Evolutionary conservation across 179 eudicot genomes (phyloP).

Genomic region (Pouteria campechiana): DNA sequence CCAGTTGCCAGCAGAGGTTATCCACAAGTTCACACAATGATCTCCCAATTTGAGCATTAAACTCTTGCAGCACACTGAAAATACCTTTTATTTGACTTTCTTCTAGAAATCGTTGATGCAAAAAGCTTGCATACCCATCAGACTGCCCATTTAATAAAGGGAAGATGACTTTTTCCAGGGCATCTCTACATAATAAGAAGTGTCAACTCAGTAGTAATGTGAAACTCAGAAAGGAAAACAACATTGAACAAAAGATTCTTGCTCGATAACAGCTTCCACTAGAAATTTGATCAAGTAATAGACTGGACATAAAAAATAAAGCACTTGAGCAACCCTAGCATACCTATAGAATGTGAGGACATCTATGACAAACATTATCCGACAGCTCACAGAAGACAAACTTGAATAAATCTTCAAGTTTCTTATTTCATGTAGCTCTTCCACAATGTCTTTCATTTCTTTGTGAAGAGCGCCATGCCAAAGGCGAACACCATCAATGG

Average conservation of each 20-base stretch:
- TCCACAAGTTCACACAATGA: constrained; percentile 32
- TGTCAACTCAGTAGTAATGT: constrained; percentile 1
- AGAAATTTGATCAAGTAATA: constrained; percentile 4
- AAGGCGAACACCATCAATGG: constrained; percentile 38
- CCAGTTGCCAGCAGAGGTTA: constrained; percentile 43
- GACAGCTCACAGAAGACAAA: constrained; percentile 30
- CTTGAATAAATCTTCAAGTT: constrained; percentile 26
- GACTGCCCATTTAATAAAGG: constrained; percentile 32
- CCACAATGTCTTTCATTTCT: constrained; percentile 41
- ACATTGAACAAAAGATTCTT: background rate
- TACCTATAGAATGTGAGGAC: constrained; percentile 73
- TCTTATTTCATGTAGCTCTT: constrained; percentile 37
- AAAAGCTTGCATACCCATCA: constrained; percentile 13
- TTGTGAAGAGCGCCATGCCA: constrained; percentile 65
- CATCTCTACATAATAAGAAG: constrained; percentile 41
- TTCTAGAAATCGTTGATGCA: constrained; percentile 23
- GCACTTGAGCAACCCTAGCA: background rate
- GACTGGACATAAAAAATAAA: background rate
- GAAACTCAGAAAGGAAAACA: background rate
- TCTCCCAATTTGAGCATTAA: constrained; percentile 20
- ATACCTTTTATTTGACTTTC: constrained; percentile 52
- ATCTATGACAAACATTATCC: constrained; percentile 57
- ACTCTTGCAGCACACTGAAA: constrained; percentile 37
- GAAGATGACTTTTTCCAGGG: constrained; percentile 41
- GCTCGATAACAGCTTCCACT: background rate